Evolutionary conservation across 768 basidiomycete species (phyloP).

Genomic region (Cystoderma amianthinum): DNA sequence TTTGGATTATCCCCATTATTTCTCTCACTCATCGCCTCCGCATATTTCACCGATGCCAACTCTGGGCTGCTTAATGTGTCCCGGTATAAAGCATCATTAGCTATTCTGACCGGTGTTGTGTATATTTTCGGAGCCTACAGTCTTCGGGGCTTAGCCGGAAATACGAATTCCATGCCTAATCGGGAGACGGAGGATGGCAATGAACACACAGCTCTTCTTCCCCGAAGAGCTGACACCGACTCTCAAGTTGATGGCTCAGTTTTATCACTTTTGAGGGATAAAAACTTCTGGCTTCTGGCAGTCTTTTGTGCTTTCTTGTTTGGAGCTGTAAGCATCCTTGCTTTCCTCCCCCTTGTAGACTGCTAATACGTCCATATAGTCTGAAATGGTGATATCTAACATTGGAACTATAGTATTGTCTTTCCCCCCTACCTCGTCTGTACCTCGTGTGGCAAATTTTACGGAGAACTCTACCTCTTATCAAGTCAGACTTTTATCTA

Average conservation of each 20-base stretch:
- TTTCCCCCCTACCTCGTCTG: constrained; percentile 30
- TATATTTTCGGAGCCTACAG: constrained; percentile 49
- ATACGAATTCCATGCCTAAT: constrained; percentile 3
- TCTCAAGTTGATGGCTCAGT: constrained; percentile 8
- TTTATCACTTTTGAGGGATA: constrained; percentile 43
- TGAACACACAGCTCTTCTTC: constrained; percentile 26
- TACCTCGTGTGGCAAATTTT: constrained; percentile 10
- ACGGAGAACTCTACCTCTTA: constrained; percentile 36
- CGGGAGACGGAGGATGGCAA: constrained; percentile 6
- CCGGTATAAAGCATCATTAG: constrained; percentile 49
- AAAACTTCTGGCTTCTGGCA: constrained; percentile 59
- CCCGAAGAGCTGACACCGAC: constrained; percentile 2
- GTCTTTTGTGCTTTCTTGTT: constrained; percentile 44
- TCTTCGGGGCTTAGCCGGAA: constrained; percentile 15
- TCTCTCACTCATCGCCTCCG: constrained; percentile 58
- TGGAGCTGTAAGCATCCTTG: constrained; percentile 52
- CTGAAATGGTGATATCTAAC: constrained; percentile 80
- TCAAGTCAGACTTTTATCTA: constrained; percentile 66
- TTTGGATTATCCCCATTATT: constrained; percentile 82
- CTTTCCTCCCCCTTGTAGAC: not conserved
- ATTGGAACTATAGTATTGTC: constrained; percentile 72
- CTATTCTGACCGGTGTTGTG: constrained; percentile 41
- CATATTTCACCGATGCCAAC: constrained; percentile 43
- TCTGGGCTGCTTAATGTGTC: constrained; percentile 37
- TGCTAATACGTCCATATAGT: constrained; percentile 25